A percentile compares a stretch with the other conserved stretches of the same genome.
phyloP scores from a whole-genome alignment of 805 yeast genomes.

The Metschnikowia picachoensis region DNA sequence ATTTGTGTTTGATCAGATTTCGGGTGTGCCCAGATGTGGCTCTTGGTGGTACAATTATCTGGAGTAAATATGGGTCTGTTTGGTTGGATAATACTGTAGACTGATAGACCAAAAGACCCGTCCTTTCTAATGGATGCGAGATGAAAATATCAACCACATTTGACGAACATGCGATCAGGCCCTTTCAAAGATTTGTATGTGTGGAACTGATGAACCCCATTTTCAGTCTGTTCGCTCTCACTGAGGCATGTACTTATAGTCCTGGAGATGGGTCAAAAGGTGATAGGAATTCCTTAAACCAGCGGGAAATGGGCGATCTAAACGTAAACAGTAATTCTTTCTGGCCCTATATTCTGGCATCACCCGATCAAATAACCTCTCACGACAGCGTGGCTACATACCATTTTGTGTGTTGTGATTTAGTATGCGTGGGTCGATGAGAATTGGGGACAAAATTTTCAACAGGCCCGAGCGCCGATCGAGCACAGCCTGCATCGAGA shows the following conservation, averaged over 20 bases:
- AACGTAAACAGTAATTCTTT: background rate
- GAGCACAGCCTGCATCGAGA: slow-evolving; percentile 7
- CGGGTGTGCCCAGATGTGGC: background rate
- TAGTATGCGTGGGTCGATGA: slow-evolving; percentile 8
- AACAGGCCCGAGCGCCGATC: slow-evolving; percentile 9
- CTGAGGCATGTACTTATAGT: background rate
- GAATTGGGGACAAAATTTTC: slow-evolving; percentile 19
- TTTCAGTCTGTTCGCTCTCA: background rate
- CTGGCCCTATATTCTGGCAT: background rate
- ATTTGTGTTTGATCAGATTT: background rate
- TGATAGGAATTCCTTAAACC: no score
- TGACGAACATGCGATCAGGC: background rate
- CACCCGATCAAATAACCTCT: background rate
- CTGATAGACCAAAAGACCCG: no score
- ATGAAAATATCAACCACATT: no score
- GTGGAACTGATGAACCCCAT: background rate
- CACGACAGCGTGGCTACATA: slow-evolving; percentile 12
- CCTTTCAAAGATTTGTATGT: background rate
- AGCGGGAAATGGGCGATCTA: background rate
- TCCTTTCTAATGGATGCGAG: no score
- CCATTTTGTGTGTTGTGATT: slow-evolving; percentile 21
- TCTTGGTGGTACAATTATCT: background rate
- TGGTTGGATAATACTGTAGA: no score
- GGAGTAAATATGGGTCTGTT: no score
- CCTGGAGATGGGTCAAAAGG: no score